Conservation (phyloP, 2,329 filamentous ascomycete genomes). For the Sporothrix globosa region DNA sequence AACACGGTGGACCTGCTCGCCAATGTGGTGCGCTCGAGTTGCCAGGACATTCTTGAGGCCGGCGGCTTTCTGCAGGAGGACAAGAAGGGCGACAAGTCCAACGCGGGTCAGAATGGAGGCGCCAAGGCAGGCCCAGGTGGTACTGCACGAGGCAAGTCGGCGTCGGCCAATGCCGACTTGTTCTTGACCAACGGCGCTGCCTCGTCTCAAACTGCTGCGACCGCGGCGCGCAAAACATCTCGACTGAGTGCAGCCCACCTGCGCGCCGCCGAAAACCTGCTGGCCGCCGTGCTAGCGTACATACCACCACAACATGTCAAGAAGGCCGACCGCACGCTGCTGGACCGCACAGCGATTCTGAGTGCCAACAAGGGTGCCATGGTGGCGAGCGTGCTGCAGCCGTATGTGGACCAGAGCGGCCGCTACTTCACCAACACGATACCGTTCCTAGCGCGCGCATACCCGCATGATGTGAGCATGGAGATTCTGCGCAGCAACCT, state of each 20-base stretch:
- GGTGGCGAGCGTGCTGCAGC: slow-evolving; percentile 80
- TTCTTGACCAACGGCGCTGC: slow-evolving; percentile 55
- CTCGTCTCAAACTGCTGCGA: slow-evolving; percentile 10
- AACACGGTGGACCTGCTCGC: slow-evolving; percentile 65
- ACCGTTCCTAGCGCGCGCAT: slow-evolving; percentile 73
- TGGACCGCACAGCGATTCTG: slow-evolving; percentile 82
- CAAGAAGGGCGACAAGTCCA: slow-evolving; percentile 33
- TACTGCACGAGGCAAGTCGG: slow-evolving; percentile 41
- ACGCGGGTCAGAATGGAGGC: slow-evolving; percentile 31
- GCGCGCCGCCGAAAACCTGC: slow-evolving; percentile 61
- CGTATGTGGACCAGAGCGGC: slow-evolving; percentile 65
- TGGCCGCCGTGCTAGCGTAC: slow-evolving; percentile 64
- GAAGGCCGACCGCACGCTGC: slow-evolving; percentile 70
- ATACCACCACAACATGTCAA: slow-evolving; percentile 69
- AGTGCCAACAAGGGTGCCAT: slow-evolving; percentile 70
- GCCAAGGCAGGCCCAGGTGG: neutral
- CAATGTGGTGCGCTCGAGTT: slow-evolving; percentile 67
- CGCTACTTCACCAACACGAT: slow-evolving; percentile 73
- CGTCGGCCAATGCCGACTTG: slow-evolving; percentile 68
- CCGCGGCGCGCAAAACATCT: slow-evolving; percentile 38
- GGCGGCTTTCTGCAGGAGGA: slow-evolving; percentile 45
- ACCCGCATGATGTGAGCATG: slow-evolving; percentile 64
- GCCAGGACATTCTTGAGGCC: slow-evolving; percentile 69
- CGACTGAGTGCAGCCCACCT: slow-evolving; percentile 53
- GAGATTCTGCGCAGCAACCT: slow-evolving; percentile 71